Percentiles rank a stretch among this genome's conserved stretches.
Conservation (phyloP, 1,139 yeast species). For the Kodamaea alishanica region DNA sequence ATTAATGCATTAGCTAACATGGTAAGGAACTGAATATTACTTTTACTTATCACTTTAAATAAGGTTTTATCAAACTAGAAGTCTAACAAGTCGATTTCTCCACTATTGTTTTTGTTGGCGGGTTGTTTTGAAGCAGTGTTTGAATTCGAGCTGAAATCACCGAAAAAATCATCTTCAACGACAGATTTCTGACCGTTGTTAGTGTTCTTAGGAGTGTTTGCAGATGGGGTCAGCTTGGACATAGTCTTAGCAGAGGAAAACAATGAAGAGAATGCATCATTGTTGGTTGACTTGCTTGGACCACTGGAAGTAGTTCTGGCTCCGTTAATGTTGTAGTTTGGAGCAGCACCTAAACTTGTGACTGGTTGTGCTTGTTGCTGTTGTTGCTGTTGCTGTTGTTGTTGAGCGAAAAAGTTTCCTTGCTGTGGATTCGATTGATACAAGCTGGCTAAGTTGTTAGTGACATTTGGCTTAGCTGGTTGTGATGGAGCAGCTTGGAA, state of each 20-base stretch:
- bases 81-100: constrained; percentile 44
- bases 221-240: constrained; percentile 16
- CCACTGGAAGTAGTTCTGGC: constrained; percentile 24
- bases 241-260: constrained; percentile 68
- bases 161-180: constrained; percentile 25
- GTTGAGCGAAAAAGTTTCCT: constrained; percentile 8
- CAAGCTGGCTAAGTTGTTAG: constrained; percentile 41
- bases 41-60: background rate
- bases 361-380: constrained; percentile 14
- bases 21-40: constrained; percentile 1
- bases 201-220: constrained; percentile 9
- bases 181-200: constrained; percentile 5
- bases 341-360: constrained; percentile 20
- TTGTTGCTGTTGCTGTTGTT: constrained; percentile 17
- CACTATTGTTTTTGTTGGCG: constrained; percentile 12
- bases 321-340: constrained; percentile 18
- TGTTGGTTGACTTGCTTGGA: constrained; percentile 34
- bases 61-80: constrained; percentile 19
- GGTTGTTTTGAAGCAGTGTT: constrained; percentile 1
- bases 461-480: constrained; percentile 25
- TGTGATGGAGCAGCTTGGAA: constrained; percentile 76
- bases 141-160: constrained; percentile 19
- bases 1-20: background rate
- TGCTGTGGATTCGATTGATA: constrained; percentile 26
- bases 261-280: constrained; percentile 80